Evolutionary conservation across 2,329 filamentous ascomycete species (phyloP), one percentile per base, ranked within the genome.

Genomic region (Sclerotinia borealis): DNA sequence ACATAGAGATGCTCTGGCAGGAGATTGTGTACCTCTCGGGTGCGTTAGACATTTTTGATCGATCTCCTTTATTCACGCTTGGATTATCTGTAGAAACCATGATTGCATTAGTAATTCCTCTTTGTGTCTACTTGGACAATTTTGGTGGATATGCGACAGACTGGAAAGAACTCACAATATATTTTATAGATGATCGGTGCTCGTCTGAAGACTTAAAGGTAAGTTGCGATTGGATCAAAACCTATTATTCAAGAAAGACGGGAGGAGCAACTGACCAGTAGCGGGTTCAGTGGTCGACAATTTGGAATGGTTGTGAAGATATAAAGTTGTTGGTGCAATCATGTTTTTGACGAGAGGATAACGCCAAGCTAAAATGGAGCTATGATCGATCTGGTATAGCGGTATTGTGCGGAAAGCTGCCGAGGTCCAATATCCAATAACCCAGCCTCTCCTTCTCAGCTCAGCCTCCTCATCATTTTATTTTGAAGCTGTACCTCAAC

Each of bases 1-100:
- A 39, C 15, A 37, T 25, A n/a, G 9, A 9, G 9, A 36, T 29
- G 22, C 51, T 54, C 17, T n/a, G 15, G 34, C 2, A 22, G 39
- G 22, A n/a, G 8, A 56, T 22, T 15, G 39, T 39, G 15, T 58
- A 62, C 60, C 60, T 62, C 36, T 63, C 43, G 8, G 27, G 58
- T 17, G 51, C 51, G 25, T 70, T 65, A 65, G 63, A 59, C 61
- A 63, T 63, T 36, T 6, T 52, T 50, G 45, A 27, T 25, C 31
- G n/a, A 10, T 31, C 45, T 22, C 17, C 2, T 36, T 29, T n/a
- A 22, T 48, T 43, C 11, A n/a, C n/a, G n/a, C n/a, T n/a, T n/a
- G n/a, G n/a, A n/a, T n/a, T n/a, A n/a, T 45, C 56, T 50, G 17
- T 15, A 9, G 39, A 39, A 41, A 17, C 27, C 31, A 52, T 60